Evolutionary conservation across 441 rosid species (phyloP).

Genomic region (Cnidoscolus chayamansa): DNA sequence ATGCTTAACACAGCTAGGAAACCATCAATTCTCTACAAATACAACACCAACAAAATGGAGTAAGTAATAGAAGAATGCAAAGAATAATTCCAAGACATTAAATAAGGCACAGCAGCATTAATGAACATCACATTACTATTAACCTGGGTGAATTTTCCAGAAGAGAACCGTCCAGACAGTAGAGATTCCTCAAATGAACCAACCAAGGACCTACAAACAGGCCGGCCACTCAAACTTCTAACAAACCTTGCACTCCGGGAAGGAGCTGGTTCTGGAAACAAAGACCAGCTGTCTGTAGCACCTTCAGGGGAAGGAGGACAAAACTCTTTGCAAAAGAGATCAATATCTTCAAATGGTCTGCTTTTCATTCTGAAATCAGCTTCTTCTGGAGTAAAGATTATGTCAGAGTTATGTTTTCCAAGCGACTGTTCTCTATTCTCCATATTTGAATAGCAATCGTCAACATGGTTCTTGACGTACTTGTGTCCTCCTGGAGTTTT

Average conservation of each 20-base stretch:
- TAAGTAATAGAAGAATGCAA: too few species aligned
- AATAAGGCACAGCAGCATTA: neutral
- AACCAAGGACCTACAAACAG: conserved; percentile 79
- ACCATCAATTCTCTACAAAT: conserved; percentile 72
- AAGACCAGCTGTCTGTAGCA: conserved; percentile 36
- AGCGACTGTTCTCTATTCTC: conserved; percentile 40
- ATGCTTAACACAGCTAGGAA: conserved; percentile 92
- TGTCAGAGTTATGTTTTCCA: conserved; percentile 33
- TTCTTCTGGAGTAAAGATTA: conserved; percentile 36
- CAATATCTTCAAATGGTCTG: conserved; percentile 57
- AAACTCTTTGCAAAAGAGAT: conserved; percentile 48
- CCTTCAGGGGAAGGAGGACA: conserved; percentile 58
- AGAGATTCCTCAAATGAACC: conserved; percentile 98
- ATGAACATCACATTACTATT: conserved; percentile 18
- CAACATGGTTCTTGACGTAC: conserved; percentile 32
- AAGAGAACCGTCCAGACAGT: conserved; percentile 73
- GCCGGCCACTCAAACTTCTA: conserved; percentile 73
- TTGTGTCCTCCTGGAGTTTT: conserved; percentile 38
- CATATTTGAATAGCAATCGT: conserved; percentile 36
- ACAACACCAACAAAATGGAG: conserved; percentile 16
- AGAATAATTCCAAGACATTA: neutral
- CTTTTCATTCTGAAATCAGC: conserved; percentile 37
- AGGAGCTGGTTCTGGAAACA: conserved; percentile 45
- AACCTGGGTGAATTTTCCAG: conserved; percentile 68
- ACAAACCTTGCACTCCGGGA: conserved; percentile 49